Conservation (phyloP, 2,329 filamentous ascomycete species). For the Cryoendolithus antarcticus region DNA sequence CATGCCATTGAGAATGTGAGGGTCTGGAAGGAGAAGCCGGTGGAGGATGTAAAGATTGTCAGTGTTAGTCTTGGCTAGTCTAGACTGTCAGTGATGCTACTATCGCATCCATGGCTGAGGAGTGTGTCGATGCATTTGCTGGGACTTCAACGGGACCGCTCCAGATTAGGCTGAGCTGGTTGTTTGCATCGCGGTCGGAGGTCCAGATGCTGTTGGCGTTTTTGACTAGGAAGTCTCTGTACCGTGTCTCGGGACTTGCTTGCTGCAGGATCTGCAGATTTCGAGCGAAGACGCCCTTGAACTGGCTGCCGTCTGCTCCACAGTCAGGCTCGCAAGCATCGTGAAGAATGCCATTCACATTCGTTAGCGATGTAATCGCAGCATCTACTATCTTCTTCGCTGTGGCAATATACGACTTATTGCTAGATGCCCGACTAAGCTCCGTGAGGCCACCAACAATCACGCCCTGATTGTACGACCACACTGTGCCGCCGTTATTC, state of each 20-base stretch:
- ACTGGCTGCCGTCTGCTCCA: conserved; percentile 42
- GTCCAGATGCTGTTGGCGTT: conserved; percentile 58
- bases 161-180: conserved; percentile 52
- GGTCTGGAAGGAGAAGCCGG: conserved; percentile 82
- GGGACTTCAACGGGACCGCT: conserved; percentile 40
- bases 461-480: conserved; percentile 51
- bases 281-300: conserved; percentile 60
- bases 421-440: conserved; percentile 28
- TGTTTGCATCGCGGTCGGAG: conserved; percentile 39
- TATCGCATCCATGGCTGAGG: conserved; percentile 21
- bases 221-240: conserved; percentile 40
- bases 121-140: conserved; percentile 20
- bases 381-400: conserved; percentile 30
- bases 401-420: conserved; percentile 21
- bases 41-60: conserved; percentile 94
- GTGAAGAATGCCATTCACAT: conserved; percentile 27
- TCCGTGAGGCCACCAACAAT: conserved; percentile 47
- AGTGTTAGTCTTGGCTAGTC: conserved; percentile 46
- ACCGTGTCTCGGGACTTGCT: conserved; percentile 37
- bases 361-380: conserved; percentile 25
- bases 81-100: conserved; percentile 15
- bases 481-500: conserved; percentile 36
- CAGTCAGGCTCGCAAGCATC: conserved; percentile 27
- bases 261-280: conserved; percentile 49
- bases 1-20: conserved; percentile 89